phyloP scores from a whole-genome alignment of 768 basidiomycete genomes.

The Amanita subjunquillea region DNA sequence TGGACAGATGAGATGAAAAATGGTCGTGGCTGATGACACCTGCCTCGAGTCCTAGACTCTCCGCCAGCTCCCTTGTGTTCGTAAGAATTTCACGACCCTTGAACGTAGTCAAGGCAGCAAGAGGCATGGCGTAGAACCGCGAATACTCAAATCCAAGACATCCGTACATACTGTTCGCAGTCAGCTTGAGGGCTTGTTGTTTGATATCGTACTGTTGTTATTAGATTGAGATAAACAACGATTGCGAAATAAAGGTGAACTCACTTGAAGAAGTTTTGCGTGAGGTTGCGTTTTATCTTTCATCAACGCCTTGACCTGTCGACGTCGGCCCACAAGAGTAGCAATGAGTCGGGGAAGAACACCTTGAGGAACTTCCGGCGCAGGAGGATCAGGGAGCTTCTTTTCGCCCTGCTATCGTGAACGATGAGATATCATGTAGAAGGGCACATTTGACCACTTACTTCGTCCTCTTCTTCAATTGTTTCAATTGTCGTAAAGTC shows the following conservation, averaged over 20 bases:
- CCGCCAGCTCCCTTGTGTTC: conserved; percentile 86
- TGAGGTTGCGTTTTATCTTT: conserved; percentile 69
- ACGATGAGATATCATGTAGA: neutral
- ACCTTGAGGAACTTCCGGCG: conserved; percentile 61
- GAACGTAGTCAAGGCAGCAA: conserved; percentile 96
- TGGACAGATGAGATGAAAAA: neutral
- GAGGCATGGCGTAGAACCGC: conserved; percentile 89
- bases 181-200: conserved; percentile 93
- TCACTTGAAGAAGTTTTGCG: conserved; percentile 77
- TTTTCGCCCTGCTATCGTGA: conserved; percentile 49
- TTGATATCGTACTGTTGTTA: conserved; percentile 82
- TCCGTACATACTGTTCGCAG: conserved; percentile 99
- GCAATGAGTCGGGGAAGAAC: conserved; percentile 96
- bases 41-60: conserved; percentile 83
- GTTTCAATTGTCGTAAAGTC: conserved; percentile 95
- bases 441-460: conserved; percentile 10
- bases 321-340: conserved; percentile 84
- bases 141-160: conserved; percentile 98
- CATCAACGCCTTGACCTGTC: conserved; percentile 90
- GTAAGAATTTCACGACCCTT: conserved; percentile 97
- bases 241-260: conserved; percentile 3
- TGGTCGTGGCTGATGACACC: conserved; percentile 15
- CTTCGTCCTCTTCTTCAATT: conserved; percentile 46
- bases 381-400: conserved; percentile 83
- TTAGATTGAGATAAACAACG: neutral